Base-by-base conservation (phyloP, 306 rosid species). In the Fagus crenata region DNA sequence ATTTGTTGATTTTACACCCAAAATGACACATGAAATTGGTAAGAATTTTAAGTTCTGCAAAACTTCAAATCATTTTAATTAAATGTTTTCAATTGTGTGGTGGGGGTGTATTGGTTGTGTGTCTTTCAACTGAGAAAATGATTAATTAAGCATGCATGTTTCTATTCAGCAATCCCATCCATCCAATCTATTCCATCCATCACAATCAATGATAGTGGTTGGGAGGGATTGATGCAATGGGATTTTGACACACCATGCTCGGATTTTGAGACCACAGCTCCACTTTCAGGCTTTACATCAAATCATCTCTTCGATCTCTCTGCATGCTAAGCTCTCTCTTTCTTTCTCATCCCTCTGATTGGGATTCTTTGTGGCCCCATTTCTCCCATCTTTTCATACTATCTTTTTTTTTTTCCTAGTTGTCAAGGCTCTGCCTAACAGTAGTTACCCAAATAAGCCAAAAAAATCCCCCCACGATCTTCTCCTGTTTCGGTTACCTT, bases 241-340 rank as follows among this genome's bases (percentile, higher is more conserved):
- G 85, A 89, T 81, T 89, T 88, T 91, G 97, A 91, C 97, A 87
- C 90, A 88, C 87, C 95, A 86, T 83, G 96, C 98, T 89, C 93
- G 84, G 79, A 88, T 85, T 91, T 88, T 89, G 87, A 88, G 93
- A 84, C 70, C 83, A 67, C 79, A 84, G 69, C 89, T 80, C 46
- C 43, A 58, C 32, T 7, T 33, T 58, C 87, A 84, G 86, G 85
- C 89, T 84, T 87, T 83, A 84, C 79, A 89, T 87, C 93, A 85
- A 85, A 85, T 85, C 84, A 81, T 70, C 86, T 78, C 87, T 76
- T 87, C 89, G 80, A 89, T 83, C 84, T 87, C 51, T 87, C 51
- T 85, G 90, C 87, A 87, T 81, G 89, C 85, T 81, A 60, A 67
- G 74, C 80, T 68, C 76, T 75, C 83, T 65, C 76, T 75, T 22